Conservation (phyloP, 768 basidiomycete species). For the Pulveroboletus frians region DNA sequence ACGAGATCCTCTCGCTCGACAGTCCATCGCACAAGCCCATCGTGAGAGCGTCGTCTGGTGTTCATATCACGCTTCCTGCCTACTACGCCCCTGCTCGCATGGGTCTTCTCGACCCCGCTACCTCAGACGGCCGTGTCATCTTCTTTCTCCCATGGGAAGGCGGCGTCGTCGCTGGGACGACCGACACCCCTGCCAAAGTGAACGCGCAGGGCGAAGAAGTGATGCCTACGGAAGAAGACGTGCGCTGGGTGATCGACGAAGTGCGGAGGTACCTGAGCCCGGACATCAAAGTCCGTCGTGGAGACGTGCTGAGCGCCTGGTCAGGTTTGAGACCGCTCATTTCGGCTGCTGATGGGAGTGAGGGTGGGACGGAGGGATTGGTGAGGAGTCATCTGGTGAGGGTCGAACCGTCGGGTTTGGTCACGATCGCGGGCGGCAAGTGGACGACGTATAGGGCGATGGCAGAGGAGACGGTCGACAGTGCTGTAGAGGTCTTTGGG, state of each 20-base stretch:
- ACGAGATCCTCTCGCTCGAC: conserved; percentile 79
- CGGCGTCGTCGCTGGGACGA: conserved; percentile 95
- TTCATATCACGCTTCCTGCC: conserved; percentile 94
- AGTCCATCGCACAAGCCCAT: conserved; percentile 74
- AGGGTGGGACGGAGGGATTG: conserved; percentile 74
- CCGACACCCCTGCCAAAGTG: conserved; percentile 76
- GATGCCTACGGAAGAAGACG: conserved; percentile 85
- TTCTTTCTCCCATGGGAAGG: conserved; percentile 99
- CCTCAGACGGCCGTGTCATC: conserved; percentile 94
- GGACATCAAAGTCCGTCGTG: conserved; percentile 90
- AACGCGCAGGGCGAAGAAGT: conserved; percentile 55
- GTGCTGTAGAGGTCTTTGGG: conserved; percentile 73
- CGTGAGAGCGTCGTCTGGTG: conserved; percentile 87
- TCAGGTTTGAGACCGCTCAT: conserved; percentile 88
- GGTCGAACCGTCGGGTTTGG: conserved; percentile 69
- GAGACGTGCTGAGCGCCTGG: conserved; percentile 96
- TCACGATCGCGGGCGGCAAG: conserved; percentile 96
- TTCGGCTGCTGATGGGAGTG: conserved; percentile 73
- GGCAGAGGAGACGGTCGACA: conserved; percentile 92
- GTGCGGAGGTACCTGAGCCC: conserved; percentile 83
- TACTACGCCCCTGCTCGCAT: conserved; percentile 95
- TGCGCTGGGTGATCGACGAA: conserved; percentile 95
- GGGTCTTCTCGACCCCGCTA: conserved; percentile 93
- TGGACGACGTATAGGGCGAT: conserved; percentile 98
- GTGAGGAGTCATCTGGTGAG: conserved; percentile 94